Conservation (phyloP, 805 yeast genomes). For the Kodamaea lidongshanica region DNA sequence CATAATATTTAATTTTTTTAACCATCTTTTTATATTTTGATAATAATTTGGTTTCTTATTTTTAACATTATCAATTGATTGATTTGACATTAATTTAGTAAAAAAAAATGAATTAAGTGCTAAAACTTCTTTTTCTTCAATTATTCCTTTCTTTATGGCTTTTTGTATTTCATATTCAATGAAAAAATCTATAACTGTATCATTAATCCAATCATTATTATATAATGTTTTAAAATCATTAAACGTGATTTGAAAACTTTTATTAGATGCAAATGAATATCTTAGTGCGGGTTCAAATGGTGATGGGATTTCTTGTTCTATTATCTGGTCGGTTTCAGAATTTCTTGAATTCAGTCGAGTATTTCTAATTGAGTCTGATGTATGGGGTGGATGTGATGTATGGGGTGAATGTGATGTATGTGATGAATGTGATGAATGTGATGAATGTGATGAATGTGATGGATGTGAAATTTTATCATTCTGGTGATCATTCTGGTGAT, state of each 20-base stretch:
- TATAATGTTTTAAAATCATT: slow-evolving; percentile 75
- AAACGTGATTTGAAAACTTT: slow-evolving; percentile 50
- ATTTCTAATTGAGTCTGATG: not conserved
- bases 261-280: slow-evolving; percentile 48
- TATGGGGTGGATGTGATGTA: no score
- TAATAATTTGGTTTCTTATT: slow-evolving; percentile 39
- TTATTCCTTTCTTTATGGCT: slow-evolving; percentile 15
- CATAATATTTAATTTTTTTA: slow-evolving; percentile 56
- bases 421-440: no score
- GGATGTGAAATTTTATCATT: no score
- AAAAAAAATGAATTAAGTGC: slow-evolving; percentile 82
- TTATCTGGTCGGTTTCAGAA: slow-evolving; percentile 4
- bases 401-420: no score
- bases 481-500: no score
- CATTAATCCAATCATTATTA: slow-evolving; percentile 85
- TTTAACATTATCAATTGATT: no score
- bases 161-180: slow-evolving; percentile 49
- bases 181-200: slow-evolving; percentile 80
- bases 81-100: slow-evolving; percentile 44
- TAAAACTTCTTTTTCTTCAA: slow-evolving; percentile 36
- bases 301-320: slow-evolving; percentile 24
- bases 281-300: slow-evolving; percentile 43
- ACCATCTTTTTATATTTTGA: slow-evolving; percentile 70
- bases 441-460: no score
- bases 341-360: slow-evolving; percentile 1